Evolutionary conservation across 2,329 filamentous ascomycete genomes (phyloP).

Genomic region (Aspergillus pseudotamarii): DNA sequence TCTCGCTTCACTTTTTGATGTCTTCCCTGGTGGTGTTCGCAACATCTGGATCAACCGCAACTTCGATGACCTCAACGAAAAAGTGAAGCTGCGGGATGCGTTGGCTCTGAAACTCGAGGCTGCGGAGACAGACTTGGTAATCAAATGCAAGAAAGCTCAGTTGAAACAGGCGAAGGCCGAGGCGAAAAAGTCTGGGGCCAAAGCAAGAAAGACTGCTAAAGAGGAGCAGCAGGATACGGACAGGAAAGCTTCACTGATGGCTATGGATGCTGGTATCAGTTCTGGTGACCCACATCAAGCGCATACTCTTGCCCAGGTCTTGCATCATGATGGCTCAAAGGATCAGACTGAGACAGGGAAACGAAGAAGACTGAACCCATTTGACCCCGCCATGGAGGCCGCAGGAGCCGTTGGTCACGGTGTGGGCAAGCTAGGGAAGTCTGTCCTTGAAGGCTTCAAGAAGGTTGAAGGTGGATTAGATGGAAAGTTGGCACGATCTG

Average conservation of each 20-base stretch:
- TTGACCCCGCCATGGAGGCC: conserved; percentile 53
- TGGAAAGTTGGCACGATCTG: conserved; percentile 35
- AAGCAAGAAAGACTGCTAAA: conserved; percentile 37
- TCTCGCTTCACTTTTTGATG: conserved; percentile 83
- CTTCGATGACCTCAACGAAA: conserved; percentile 78
- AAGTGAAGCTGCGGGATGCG: conserved; percentile 73
- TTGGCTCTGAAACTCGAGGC: conserved; percentile 73
- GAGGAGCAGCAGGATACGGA: conserved; percentile 56
- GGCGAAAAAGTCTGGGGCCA: conserved; percentile 61
- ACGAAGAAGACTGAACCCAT: conserved; percentile 26
- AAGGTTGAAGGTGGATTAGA: conserved; percentile 43
- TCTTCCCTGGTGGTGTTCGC: conserved; percentile 90
- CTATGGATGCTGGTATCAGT: conserved; percentile 53
- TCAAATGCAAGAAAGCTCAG: conserved; percentile 75
- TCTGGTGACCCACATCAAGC: conserved; percentile 62
- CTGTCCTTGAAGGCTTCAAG: conserved; percentile 47
- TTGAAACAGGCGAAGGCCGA: conserved; percentile 69
- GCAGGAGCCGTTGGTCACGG: conserved; percentile 57
- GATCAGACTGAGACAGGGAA: conserved; percentile 17
- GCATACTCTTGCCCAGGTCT: conserved; percentile 51
- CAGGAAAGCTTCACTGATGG: conserved; percentile 49
- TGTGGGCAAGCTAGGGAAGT: conserved; percentile 48
- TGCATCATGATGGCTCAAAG: conserved; percentile 33
- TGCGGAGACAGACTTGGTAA: conserved; percentile 84
- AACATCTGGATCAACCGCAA: conserved; percentile 98